Conservation (phyloP, 257 asterid species). For the Solanum etuberosum region DNA sequence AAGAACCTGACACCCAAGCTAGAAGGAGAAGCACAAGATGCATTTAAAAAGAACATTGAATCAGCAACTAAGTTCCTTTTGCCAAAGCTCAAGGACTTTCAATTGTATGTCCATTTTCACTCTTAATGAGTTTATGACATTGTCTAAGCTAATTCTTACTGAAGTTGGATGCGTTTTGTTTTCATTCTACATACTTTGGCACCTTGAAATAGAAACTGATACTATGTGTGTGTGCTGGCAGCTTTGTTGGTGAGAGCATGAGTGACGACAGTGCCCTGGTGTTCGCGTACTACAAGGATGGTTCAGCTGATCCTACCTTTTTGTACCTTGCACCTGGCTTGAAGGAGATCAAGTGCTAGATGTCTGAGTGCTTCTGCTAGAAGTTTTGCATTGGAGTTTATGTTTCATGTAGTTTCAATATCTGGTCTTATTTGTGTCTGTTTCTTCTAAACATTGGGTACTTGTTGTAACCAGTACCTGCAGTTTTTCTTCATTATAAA, state of each 20-base stretch:
- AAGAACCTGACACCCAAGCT: constrained; percentile 52
- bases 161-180: background rate
- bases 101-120: constrained; percentile 46
- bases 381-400: background rate
- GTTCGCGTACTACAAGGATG: constrained; percentile 84
- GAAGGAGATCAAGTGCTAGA: constrained; percentile 76
- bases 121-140: background rate
- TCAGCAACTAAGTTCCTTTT: constrained; percentile 67
- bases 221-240: background rate
- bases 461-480: background rate
- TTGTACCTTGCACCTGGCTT: constrained; percentile 59
- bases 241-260: constrained; percentile 93
- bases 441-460: background rate
- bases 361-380: background rate
- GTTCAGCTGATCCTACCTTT: constrained; percentile 77
- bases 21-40: constrained; percentile 43
- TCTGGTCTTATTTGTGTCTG: background rate
- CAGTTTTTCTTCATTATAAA: background rate
- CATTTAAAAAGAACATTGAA: constrained; percentile 65
- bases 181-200: background rate
- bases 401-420: background rate
- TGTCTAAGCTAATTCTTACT: background rate
- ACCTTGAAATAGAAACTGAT: background rate
- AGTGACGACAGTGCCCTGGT: constrained; percentile 51
- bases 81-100: constrained; percentile 62